phyloP scores from a whole-genome alignment of 23 red algal genomes.

The Pyropia yezoensis region DNA sequence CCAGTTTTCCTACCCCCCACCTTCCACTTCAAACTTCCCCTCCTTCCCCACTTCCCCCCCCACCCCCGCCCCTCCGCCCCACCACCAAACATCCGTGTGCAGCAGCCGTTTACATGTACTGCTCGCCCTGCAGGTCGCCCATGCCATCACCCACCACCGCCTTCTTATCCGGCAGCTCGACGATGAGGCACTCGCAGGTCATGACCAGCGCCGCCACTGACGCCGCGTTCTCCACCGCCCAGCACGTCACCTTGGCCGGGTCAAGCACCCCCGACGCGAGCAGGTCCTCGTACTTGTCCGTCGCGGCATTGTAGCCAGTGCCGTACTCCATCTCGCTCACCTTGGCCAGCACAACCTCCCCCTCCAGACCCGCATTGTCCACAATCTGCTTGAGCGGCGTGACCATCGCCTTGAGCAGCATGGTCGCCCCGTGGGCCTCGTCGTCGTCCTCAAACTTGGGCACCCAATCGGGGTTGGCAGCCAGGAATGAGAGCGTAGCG shows the following conservation, averaged over 20 bases:
- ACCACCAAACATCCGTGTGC: too few relatives aligned
- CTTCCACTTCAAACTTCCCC: too few relatives aligned
- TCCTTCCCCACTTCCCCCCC: too few relatives aligned
- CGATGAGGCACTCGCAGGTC: slow-evolving; percentile 96
- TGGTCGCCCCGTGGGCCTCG: slow-evolving; percentile 57
- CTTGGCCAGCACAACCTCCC: slow-evolving; percentile 81
- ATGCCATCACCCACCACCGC: slow-evolving; percentile 55
- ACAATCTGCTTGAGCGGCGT: slow-evolving; percentile 91
- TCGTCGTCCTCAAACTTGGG: slow-evolving; percentile 60
- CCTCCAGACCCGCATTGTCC: slow-evolving; percentile 78
- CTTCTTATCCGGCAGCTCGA: slow-evolving; percentile 86
- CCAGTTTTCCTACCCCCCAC: too few relatives aligned
- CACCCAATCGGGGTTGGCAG: slow-evolving; percentile 14
- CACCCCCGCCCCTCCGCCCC: too few relatives aligned
- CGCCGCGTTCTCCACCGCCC: slow-evolving; percentile 77
- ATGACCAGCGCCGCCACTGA: slow-evolving; percentile 91
- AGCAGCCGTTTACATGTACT: slow-evolving; percentile 15
- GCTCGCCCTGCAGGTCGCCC: slow-evolving; percentile 85
- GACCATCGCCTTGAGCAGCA: slow-evolving; percentile 70
- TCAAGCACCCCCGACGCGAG: slow-evolving; percentile 79
- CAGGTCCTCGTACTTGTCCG: slow-evolving; percentile 79
- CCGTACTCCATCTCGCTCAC: slow-evolving; percentile 61
- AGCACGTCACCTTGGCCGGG: slow-evolving; percentile 87
- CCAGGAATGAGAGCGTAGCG: slow-evolving; percentile 50
- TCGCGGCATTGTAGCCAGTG: slow-evolving; percentile 81